Evolutionary conservation across 495 filamentous ascomycete species (phyloP).

Genomic region (Penicillium diatomitis): DNA sequence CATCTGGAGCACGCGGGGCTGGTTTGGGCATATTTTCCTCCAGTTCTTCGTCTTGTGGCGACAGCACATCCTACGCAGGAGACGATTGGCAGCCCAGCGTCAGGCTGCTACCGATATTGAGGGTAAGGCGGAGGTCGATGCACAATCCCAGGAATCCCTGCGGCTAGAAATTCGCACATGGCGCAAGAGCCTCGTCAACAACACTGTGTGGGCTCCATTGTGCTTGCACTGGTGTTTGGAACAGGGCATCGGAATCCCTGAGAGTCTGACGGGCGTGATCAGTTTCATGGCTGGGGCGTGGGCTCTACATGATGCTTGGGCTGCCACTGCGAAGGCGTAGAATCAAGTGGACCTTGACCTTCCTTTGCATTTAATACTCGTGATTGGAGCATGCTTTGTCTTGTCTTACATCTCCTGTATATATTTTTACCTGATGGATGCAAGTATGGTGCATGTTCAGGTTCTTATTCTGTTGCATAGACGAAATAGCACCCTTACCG

Average conservation of each 20-base stretch:
- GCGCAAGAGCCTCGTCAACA: constrained; percentile 39
- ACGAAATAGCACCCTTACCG: too few relatives aligned
- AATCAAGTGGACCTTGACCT: neutral
- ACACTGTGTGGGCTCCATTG: constrained; percentile 50
- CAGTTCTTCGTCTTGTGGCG: constrained; percentile 59
- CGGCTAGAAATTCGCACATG: constrained; percentile 35
- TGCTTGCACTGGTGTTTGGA: constrained; percentile 76
- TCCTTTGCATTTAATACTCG: neutral
- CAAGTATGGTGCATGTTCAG: too few relatives aligned
- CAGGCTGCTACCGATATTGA: constrained; percentile 9
- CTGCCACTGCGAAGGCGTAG: constrained; percentile 19
- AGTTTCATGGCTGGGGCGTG: constrained; percentile 50
- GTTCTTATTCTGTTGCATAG: too few relatives aligned
- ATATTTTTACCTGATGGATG: too few relatives aligned
- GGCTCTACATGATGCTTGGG: constrained; percentile 31
- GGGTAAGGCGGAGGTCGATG: constrained; percentile 17
- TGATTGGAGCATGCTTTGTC: too few relatives aligned
- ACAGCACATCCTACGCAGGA: constrained; percentile 32
- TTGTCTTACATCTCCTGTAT: too few relatives aligned
- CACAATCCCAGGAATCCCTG: constrained; percentile 30
- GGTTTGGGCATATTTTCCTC: constrained; percentile 67
- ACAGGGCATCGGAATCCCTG: constrained; percentile 60
- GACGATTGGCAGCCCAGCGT: constrained; percentile 11
- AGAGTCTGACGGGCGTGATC: constrained; percentile 53
- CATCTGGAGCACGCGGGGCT: constrained; percentile 69